phyloP scores from a whole-genome alignment of 192 early-diverging fungal genomes.

The Helicostylum pulchrum region DNA sequence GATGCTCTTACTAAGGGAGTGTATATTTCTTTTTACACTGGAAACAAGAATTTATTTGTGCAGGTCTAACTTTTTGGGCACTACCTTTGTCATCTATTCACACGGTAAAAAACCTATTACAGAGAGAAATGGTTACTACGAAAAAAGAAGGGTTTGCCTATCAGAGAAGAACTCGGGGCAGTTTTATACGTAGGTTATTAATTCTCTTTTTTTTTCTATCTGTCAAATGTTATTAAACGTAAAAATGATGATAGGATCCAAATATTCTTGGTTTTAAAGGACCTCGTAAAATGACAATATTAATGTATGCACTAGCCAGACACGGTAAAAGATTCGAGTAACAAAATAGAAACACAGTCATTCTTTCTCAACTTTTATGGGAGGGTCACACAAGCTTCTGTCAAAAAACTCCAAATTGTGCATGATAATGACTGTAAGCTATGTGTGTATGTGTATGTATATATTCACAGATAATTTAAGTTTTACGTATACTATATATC shows the following conservation, averaged over 20 bases:
- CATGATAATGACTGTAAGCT: slow-evolving; percentile 83
- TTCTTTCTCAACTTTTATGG: slow-evolving; percentile 95
- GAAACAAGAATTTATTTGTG: too few relatives aligned
- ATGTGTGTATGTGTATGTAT: too few relatives aligned
- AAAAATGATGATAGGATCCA: slow-evolving; percentile 64
- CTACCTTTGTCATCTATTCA: slow-evolving; percentile 75
- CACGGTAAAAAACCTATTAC: slow-evolving; percentile 44
- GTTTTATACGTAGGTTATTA: slow-evolving; percentile 66
- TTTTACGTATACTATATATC: too few relatives aligned
- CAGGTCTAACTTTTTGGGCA: slow-evolving; percentile 83
- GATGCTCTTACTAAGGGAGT: too few relatives aligned
- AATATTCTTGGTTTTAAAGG: slow-evolving; percentile 89
- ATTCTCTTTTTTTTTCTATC: too few relatives aligned
- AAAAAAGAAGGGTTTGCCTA: slow-evolving; percentile 32
- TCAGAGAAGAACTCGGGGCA: slow-evolving; percentile 68
- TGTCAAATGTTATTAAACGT: too few relatives aligned
- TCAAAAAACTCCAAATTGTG: slow-evolving; percentile 97
- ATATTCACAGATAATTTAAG: too few relatives aligned
- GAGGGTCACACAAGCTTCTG: slow-evolving; percentile 81
- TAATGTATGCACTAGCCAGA: slow-evolving; percentile 67
- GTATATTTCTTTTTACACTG: too few relatives aligned
- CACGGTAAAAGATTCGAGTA: slow-evolving; percentile 52
- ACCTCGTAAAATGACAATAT: slow-evolving; percentile 86
- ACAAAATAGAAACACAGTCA: slow-evolving; percentile 68
- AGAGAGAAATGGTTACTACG: slow-evolving; percentile 21